Evolutionary conservation across 495 filamentous ascomycete genomes (phyloP).

Genomic region (Tuber calosporum): DNA sequence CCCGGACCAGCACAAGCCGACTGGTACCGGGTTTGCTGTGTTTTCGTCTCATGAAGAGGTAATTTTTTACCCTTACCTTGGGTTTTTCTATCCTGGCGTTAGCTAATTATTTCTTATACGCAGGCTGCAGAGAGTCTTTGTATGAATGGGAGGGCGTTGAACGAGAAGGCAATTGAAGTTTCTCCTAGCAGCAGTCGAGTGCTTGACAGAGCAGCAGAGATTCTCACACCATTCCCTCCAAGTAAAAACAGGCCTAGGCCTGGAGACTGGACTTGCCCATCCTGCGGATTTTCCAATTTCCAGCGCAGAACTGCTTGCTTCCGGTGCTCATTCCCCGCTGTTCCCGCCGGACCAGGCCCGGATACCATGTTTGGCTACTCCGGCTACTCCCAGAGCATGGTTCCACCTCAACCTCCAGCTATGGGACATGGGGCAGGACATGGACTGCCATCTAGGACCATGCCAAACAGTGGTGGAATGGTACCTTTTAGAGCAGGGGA

Average conservation of each 20-base stretch:
- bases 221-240: slow-evolving; percentile 90
- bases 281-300: slow-evolving; percentile 88
- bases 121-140: slow-evolving; percentile 92
- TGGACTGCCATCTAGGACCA: slow-evolving; percentile 45
- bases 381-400: slow-evolving; percentile 68
- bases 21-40: slow-evolving; percentile 91
- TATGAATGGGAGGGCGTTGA: slow-evolving; percentile 97
- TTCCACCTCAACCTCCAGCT: slow-evolving; percentile 64
- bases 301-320: slow-evolving; percentile 97
- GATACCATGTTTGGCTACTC: slow-evolving; percentile 66
- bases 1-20: slow-evolving; percentile 97
- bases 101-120: slow-evolving; percentile 23
- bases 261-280: slow-evolving; percentile 98
- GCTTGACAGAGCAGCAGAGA: slow-evolving; percentile 87
- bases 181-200: slow-evolving; percentile 93
- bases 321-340: slow-evolving; percentile 94
- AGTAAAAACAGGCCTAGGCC: slow-evolving; percentile 96
- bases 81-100: slow-evolving; percentile 6
- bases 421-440: slow-evolving; percentile 73
- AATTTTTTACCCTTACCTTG: slow-evolving; percentile 43
- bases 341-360: slow-evolving; percentile 65
- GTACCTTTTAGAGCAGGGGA: slow-evolving; percentile 97
- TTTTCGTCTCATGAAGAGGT: slow-evolving; percentile 99
- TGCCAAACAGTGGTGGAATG: slow-evolving; percentile 55
- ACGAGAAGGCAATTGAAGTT: slow-evolving; percentile 97